These are phyloP conservation scores for Citrus sinensis DNA, from an alignment of 345 rosid genomes.

Conservation along the genomic window DVS_A1.0 CM039164.1:23815501-23816000, in stretches of 20 bases:
- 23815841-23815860: conserved; percentile 67
- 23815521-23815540: background rate
- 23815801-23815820: conserved; percentile 76
- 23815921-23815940: conserved; percentile 82
- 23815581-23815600: conserved; percentile 52
- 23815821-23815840: conserved; percentile 82
- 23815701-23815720: conserved; percentile 34
- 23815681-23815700: conserved; percentile 45
- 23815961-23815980: conserved; percentile 87
- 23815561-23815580: background rate
- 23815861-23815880: conserved; percentile 66
- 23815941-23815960: conserved; percentile 79
- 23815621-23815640: conserved; percentile 49
- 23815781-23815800: conserved; percentile 79
- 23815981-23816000: conserved; percentile 91
- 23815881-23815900: conserved; percentile 46
- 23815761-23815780: conserved; percentile 72
- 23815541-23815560: background rate
- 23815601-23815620: conserved; percentile 50
- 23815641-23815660: conserved; percentile 39
- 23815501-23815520: background rate
- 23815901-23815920: conserved; percentile 71
- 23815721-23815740: conserved; percentile 45
- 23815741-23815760: conserved; percentile 45
- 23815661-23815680: conserved; percentile 31